phyloP scores from a whole-genome alignment of 2,329 filamentous ascomycete genomes.

The Xylaria hypoxylon region DNA sequence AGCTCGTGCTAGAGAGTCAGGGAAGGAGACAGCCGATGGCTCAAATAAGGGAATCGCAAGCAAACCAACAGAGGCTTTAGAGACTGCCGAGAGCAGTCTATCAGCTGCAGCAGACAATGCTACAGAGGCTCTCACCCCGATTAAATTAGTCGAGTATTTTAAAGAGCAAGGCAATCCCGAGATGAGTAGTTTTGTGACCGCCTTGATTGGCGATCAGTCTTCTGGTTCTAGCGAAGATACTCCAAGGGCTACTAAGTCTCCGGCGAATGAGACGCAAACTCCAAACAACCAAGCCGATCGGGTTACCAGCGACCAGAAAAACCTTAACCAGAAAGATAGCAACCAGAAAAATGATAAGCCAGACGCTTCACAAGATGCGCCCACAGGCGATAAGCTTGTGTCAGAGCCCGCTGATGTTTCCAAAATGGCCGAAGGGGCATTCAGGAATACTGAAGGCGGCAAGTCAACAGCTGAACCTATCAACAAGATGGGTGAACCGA shows the following conservation, averaged over 20 bases:
- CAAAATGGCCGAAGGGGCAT: constrained; percentile 41
- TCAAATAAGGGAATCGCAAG: constrained; percentile 26
- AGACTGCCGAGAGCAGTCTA: constrained; percentile 19
- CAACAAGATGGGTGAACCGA: constrained; percentile 40
- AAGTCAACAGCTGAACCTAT: constrained; percentile 23
- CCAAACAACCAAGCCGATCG: not conserved
- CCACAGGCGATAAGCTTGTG: not conserved
- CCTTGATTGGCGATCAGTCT: constrained; percentile 38
- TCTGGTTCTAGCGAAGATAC: constrained; percentile 25
- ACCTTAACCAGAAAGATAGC: no score
- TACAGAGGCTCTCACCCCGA: constrained; percentile 38
- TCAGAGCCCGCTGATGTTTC: constrained; percentile 39
- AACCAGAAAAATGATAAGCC: not conserved
- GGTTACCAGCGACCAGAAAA: not conserved
- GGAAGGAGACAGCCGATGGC: constrained; percentile 11
- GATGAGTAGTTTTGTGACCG: constrained; percentile 48
- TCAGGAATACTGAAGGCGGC: constrained; percentile 18
- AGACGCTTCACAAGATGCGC: not conserved
- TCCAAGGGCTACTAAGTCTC: constrained; percentile 25
- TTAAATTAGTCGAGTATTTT: constrained; percentile 47
- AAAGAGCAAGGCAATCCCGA: constrained; percentile 46
- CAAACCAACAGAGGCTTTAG: constrained; percentile 29
- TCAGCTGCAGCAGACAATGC: constrained; percentile 28
- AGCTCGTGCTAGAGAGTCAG: constrained; percentile 12
- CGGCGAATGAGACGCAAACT: constrained; percentile 12